Conservation (phyloP, 2,329 filamentous ascomycete species). For the Penicillium italicum region DNA sequence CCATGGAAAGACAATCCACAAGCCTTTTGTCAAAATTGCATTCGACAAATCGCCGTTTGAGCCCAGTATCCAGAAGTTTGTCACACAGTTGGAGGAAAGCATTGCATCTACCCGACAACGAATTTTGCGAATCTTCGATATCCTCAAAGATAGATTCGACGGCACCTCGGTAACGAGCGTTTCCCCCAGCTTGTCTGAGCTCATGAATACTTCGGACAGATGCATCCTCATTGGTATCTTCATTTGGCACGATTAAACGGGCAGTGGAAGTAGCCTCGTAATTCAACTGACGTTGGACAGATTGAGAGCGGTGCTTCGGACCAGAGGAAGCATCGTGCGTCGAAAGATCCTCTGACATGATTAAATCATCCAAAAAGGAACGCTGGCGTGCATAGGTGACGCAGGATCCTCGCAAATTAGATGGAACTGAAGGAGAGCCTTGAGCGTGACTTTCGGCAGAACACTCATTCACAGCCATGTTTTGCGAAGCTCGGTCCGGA, state of each 20-base stretch:
- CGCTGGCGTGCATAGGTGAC: constrained; percentile 59
- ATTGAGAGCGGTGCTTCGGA: constrained; percentile 2
- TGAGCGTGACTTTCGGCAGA: constrained; percentile 4
- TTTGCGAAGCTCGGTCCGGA: constrained; percentile 9
- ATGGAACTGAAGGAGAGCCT: constrained; percentile 16
- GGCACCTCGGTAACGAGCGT: constrained; percentile 54
- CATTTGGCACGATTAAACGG: constrained; percentile 41
- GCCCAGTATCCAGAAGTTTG: constrained; percentile 47
- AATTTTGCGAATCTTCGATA: constrained; percentile 48
- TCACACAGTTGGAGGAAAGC: constrained; percentile 55
- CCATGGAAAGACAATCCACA: constrained; percentile 57
- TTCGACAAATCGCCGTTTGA: constrained; percentile 60
- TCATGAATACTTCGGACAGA: constrained; percentile 59
- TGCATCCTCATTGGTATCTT: constrained; percentile 44
- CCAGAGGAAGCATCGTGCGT: constrained; percentile 1
- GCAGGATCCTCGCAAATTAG: constrained; percentile 38
- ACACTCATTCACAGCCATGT: constrained; percentile 1
- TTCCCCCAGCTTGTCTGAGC: constrained; percentile 56
- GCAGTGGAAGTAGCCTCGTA: constrained; percentile 9
- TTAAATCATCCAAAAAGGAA: constrained; percentile 56
- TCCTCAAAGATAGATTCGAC: constrained; percentile 58
- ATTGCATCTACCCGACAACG: constrained; percentile 49
- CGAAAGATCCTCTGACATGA: constrained; percentile 12
- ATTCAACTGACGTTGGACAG: constrained; percentile 4
- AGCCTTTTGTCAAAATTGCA: constrained; percentile 68